phyloP scores from a whole-genome alignment of 2,329 filamentous ascomycete species.

The Fusarium solani-melongenae region DNA sequence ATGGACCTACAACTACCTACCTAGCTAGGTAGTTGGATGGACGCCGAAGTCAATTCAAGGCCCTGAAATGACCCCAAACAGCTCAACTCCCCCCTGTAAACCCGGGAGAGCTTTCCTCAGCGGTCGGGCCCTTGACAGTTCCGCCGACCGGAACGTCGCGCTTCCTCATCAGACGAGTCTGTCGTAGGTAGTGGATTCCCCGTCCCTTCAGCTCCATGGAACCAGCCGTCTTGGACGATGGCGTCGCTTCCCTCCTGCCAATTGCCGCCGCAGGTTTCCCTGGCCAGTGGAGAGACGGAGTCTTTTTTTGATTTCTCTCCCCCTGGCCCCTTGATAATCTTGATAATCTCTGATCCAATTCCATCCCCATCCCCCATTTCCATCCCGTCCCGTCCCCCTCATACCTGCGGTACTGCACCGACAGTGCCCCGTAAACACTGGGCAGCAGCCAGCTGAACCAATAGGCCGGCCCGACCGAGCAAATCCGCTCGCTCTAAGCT shows the following conservation, averaged over 20 bases:
- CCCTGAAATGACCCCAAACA: too few species aligned
- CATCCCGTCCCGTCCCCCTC: background rate
- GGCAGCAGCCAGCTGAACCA: background rate
- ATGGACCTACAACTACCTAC: background rate
- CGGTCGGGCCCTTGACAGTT: conserved; percentile 19
- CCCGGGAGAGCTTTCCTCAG: background rate
- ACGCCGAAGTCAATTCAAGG: background rate
- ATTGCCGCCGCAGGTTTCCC: conserved; percentile 33
- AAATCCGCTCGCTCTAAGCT: conserved; percentile 26
- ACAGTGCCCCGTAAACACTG: background rate
- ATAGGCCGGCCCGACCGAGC: conserved; percentile 34
- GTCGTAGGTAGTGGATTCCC: conserved; percentile 33
- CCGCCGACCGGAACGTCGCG: conserved; percentile 41
- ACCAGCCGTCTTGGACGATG: conserved; percentile 12
- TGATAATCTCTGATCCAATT: conserved; percentile 24
- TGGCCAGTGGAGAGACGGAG: conserved; percentile 21
- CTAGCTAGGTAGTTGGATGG: too few species aligned
- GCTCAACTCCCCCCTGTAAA: conserved; percentile 7
- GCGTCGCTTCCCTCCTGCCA: conserved; percentile 26
- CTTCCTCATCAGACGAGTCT: conserved; percentile 34
- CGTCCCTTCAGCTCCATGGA: conserved; percentile 9
- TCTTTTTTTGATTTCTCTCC: conserved; percentile 10
- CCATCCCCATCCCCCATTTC: background rate
- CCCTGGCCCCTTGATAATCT: conserved; percentile 27
- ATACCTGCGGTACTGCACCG: background rate